Evolutionary conservation across 495 filamentous ascomycete species (phyloP), one percentile per base, ranked within the genome.

Genomic region (Aspergillus olivimuriae): DNA sequence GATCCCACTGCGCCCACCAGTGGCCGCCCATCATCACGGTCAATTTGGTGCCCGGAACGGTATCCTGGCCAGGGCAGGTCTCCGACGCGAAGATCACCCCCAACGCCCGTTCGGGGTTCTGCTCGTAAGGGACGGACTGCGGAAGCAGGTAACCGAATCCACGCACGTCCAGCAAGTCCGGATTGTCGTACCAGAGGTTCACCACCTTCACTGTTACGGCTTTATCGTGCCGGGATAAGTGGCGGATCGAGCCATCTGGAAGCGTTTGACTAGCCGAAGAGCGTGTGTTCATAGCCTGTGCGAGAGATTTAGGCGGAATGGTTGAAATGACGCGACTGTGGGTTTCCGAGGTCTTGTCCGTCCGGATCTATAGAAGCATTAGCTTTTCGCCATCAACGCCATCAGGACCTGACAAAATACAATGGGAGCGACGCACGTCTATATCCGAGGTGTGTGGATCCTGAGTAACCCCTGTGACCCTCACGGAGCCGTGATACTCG

Each of bases 1-100:
- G 59, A 18, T 73, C 61, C 72, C 70, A 78, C 32, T 60, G 72
- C 50, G 87, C 78, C 91, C 90, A 97, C 69, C 83, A 89, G 65
- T 96, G 91, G 4, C 92, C 92, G 39, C 92, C 92, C 17, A 97
- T 63, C 86, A 99, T 94, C 39, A 97, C 85, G 11, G 91, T 96
- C 22, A 99, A 60, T 57, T 94, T 95, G 12, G 88, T 95, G 22
- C 87, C 88, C 0, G 62, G 58, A 8, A 61, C 69, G 18, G 68
- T 61, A 34, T 81, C 77, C 53, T 78, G 74, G 11, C 65, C 71
- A 37, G 63, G 46, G 12, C 69, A 72, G 35, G 84, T 74, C 36
- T 88, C 78, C 1, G 83, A 86, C 54, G 94, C 90, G 60, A 97
- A 96, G 44, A 96, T 81, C 28, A 96, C 89, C 34, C 92, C 92